These are phyloP conservation scores for Cladorrhinum sp. DNA, from an alignment of 2,329 filamentous ascomycete species.

Conservation along the genomic window DNA sequence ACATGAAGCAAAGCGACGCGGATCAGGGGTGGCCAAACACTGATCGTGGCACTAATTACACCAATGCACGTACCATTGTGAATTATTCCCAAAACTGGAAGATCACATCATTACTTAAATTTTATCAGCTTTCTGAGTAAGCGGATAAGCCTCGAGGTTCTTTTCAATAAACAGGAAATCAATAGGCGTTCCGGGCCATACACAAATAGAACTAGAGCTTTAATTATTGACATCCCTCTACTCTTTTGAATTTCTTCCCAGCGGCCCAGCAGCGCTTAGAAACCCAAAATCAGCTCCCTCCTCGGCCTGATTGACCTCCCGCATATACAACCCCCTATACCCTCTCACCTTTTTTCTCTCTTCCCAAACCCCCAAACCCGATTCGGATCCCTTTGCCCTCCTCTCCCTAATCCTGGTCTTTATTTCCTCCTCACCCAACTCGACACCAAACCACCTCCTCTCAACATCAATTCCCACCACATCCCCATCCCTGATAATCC, in stretches of 20 bases:
- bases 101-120: no score
- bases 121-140: no score
- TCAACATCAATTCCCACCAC: slow-evolving; percentile 74
- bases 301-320: slow-evolving; percentile 58
- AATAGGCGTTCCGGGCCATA: no score
- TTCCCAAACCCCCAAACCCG: slow-evolving; percentile 19
- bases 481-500: slow-evolving; percentile 73
- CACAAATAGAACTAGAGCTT: no score
- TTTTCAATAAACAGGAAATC: no score
- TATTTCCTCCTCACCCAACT: slow-evolving; percentile 70
- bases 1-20: no score
- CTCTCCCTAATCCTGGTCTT: slow-evolving; percentile 51
- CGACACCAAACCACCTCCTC: slow-evolving; percentile 55
- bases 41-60: no score
- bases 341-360: slow-evolving; percentile 40
- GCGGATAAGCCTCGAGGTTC: no score
- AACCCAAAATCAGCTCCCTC: slow-evolving; percentile 62
- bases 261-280: slow-evolving; percentile 44
- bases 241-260: background rate
- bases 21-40: no score
- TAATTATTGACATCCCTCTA: no score
- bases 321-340: slow-evolving; percentile 58
- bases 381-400: slow-evolving; percentile 26
- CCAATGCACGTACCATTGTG: no score
- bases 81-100: no score